A percentile compares a stretch with the other conserved stretches of the same genome.
Evolutionary conservation across 768 basidiomycete species (phyloP).

Genomic region (Calvatia gigantea): DNA sequence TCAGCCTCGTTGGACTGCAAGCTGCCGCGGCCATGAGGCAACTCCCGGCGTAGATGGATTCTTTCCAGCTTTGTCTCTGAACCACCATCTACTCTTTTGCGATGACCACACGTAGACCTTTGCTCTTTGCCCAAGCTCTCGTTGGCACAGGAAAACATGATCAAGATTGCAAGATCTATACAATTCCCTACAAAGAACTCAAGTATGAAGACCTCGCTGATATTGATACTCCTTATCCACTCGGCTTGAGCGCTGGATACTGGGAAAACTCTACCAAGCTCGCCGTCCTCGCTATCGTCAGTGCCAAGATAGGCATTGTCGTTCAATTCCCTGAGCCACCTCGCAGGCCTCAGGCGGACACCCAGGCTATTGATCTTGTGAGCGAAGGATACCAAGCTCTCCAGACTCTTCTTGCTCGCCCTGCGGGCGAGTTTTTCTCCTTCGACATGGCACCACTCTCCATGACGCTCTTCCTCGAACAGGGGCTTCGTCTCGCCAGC

Average conservation of each 20-base stretch:
- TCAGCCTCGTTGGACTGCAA: background rate
- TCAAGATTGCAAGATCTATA: background rate
- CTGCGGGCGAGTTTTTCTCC: constrained; percentile 41
- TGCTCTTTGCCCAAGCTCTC: background rate
- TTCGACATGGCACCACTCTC: constrained; percentile 53
- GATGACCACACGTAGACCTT: background rate
- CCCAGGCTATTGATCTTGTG: background rate
- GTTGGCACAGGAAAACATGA: constrained; percentile 5
- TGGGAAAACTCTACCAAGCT: constrained; percentile 3
- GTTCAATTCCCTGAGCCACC: constrained; percentile 9
- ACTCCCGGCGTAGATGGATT: background rate
- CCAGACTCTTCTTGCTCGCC: constrained; percentile 40
- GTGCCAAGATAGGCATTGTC: constrained; percentile 6
- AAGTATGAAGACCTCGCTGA: constrained; percentile 3
- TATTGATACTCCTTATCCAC: background rate
- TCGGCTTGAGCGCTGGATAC: constrained; percentile 11
- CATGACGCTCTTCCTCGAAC: constrained; percentile 42
- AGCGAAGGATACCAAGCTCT: constrained; percentile 8
- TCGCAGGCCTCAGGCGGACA: constrained; percentile 7
- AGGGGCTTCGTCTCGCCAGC: constrained; percentile 38
- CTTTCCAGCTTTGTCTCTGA: background rate
- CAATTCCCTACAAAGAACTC: constrained; percentile 1
- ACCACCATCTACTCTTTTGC: background rate
- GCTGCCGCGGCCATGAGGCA: constrained; percentile 1
- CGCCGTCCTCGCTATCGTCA: constrained; percentile 9